A percentile compares a stretch with the other conserved stretches of the same genome.
phyloP scores from a whole-genome alignment of 768 basidiomycete genomes.

The Suillus decipiens region DNA sequence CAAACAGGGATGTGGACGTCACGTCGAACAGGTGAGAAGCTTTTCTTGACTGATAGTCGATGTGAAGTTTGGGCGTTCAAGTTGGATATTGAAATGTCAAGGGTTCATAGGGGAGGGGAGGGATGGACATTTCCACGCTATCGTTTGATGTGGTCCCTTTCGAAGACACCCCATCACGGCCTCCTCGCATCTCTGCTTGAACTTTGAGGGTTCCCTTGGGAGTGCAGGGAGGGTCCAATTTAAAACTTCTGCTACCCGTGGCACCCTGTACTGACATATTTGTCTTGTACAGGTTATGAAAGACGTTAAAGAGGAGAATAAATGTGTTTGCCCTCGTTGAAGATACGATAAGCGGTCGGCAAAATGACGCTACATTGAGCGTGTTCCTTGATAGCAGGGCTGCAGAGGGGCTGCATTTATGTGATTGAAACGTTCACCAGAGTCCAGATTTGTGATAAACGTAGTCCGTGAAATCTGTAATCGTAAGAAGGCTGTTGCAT shows the following conservation, averaged over 20 bases:
- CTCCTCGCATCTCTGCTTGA: slow-evolving; percentile 19
- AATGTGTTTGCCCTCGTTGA: slow-evolving; percentile 43
- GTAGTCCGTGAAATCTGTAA: slow-evolving; percentile 18
- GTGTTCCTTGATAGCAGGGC: slow-evolving; percentile 13
- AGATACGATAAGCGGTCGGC: slow-evolving; percentile 18
- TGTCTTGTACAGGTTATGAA: slow-evolving; percentile 46
- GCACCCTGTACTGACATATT: slow-evolving; percentile 27
- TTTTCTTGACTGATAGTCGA: slow-evolving; percentile 14
- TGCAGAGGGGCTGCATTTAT: neutral
- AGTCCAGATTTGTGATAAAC: slow-evolving; percentile 6
- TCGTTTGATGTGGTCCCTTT: slow-evolving; percentile 38
- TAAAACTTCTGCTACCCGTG: slow-evolving; percentile 27
- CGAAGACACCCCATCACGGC: slow-evolving; percentile 34
- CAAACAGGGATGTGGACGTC: slow-evolving; percentile 67
- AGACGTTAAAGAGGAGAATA: slow-evolving; percentile 50
- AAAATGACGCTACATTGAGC: slow-evolving; percentile 14
- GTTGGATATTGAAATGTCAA: slow-evolving; percentile 10
- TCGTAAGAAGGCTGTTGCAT: slow-evolving; percentile 10
- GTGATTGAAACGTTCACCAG: neutral
- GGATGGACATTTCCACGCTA: slow-evolving; percentile 24
- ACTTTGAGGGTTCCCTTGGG: slow-evolving; percentile 24
- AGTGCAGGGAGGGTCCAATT: slow-evolving; percentile 21
- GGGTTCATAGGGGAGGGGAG: neutral
- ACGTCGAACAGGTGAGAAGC: slow-evolving; percentile 60
- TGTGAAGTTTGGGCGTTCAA: slow-evolving; percentile 18